Evolutionary conservation across 495 filamentous ascomycete genomes (phyloP).

Genomic region (Geoglossum glabrum): DNA sequence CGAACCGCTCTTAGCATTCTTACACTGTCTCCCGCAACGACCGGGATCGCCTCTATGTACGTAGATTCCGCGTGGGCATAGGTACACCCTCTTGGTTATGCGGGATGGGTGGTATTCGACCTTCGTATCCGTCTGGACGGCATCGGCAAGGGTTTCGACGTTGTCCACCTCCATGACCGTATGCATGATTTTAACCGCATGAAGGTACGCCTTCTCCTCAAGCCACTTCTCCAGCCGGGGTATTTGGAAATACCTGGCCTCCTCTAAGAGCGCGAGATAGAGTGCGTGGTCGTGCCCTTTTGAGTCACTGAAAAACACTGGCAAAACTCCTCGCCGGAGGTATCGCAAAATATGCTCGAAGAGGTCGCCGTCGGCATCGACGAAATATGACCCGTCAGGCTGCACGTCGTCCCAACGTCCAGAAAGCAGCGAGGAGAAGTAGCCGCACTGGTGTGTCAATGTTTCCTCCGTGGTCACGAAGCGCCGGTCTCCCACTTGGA

Average conservation of each 20-base stretch:
- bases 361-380: conserved; percentile 21
- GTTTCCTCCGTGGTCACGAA: conserved; percentile 8
- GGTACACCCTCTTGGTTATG: conserved; percentile 11
- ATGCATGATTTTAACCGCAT: conserved; percentile 9
- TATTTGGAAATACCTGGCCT: conserved; percentile 21
- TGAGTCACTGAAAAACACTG: conserved; percentile 19
- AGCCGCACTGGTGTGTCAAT: conserved; percentile 3
- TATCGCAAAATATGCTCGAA: conserved; percentile 24
- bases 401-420: conserved; percentile 9
- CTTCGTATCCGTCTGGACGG: neutral
- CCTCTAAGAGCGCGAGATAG: conserved; percentile 15
- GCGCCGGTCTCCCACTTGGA: conserved; percentile 6
- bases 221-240: conserved; percentile 15
- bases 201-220: conserved; percentile 11
- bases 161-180: neutral
- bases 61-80: conserved; percentile 15
- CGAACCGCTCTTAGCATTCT: conserved; percentile 1
- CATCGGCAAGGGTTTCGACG: neutral
- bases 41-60: conserved; percentile 12
- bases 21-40: conserved; percentile 12
- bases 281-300: conserved; percentile 18
- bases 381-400: conserved; percentile 20
- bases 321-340: conserved; percentile 18
- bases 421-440: conserved; percentile 9
- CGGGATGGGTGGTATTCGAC: conserved; percentile 7